phyloP scores from a whole-genome alignment of 2,329 filamentous ascomycete genomes.

The Ceratocystis cacaofunesta region DNA sequence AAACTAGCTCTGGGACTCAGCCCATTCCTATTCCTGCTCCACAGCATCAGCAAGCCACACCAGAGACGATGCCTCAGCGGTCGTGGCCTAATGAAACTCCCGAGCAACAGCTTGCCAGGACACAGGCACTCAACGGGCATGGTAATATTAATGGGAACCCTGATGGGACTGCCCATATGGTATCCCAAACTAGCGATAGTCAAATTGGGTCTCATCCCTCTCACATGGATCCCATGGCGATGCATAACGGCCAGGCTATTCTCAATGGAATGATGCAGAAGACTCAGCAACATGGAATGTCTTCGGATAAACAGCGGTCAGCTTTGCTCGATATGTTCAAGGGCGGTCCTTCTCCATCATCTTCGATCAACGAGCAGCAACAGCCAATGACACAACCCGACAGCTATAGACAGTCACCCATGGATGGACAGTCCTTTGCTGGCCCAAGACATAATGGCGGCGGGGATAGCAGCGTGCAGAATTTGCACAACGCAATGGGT shows the following conservation, averaged over 20 bases:
- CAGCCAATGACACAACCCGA: slow-evolving; percentile 3
- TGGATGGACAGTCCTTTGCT: slow-evolving; percentile 12
- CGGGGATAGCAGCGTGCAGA: slow-evolving; percentile 1
- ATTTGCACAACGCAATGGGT: slow-evolving; percentile 12
- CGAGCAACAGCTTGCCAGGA: slow-evolving; percentile 12
- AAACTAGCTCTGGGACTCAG: slow-evolving; percentile 20
- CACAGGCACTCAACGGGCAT: not conserved
- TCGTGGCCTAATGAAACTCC: slow-evolving; percentile 13
- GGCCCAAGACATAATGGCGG: slow-evolving; percentile 5
- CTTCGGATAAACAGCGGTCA: slow-evolving; percentile 29
- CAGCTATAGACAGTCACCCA: slow-evolving; percentile 16
- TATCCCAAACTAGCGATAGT: not conserved
- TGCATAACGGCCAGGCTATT: slow-evolving; percentile 15
- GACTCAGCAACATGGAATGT: slow-evolving; percentile 13
- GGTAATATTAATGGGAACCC: not conserved
- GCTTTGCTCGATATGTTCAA: slow-evolving; percentile 42
- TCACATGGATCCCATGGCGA: slow-evolving; percentile 14
- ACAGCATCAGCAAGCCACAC: not conserved
- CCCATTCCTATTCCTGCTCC: slow-evolving; percentile 5
- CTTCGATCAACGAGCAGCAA: slow-evolving; percentile 7
- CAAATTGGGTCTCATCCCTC: not conserved
- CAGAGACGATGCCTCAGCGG: slow-evolving; percentile 2
- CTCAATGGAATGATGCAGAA: slow-evolving; percentile 15
- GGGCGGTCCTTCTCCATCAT: slow-evolving; percentile 20
- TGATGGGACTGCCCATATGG: not conserved